A percentile compares a stretch with the other conserved stretches of the same genome.
Conservation (phyloP, 148 eudicot species). For the Polygonum maritimum region DNA sequence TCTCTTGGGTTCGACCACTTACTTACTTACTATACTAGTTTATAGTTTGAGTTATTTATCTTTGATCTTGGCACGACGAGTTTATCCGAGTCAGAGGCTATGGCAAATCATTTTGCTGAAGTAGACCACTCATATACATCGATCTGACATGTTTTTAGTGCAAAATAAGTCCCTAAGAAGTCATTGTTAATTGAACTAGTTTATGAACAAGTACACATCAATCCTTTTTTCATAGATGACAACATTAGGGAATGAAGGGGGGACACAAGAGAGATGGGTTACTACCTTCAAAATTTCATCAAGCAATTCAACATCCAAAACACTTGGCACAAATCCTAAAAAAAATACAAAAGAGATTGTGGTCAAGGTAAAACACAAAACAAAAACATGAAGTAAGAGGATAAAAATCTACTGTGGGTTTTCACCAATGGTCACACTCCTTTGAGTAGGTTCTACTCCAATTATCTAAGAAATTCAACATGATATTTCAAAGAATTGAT, state of each 20-base stretch:
- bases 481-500: background rate
- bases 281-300: slow-evolving; percentile 60
- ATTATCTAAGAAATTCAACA: slow-evolving; percentile 31
- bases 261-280: background rate
- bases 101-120: too few species aligned
- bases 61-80: too few species aligned
- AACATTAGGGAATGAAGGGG: background rate
- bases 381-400: background rate
- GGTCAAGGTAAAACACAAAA: slow-evolving; percentile 1
- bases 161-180: too few species aligned
- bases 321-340: slow-evolving; percentile 57
- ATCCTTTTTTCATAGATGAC: too few species aligned
- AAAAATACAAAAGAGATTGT: slow-evolving; percentile 4
- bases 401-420: slow-evolving; percentile 31
- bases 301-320: slow-evolving; percentile 49
- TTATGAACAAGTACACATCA: too few species aligned
- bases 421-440: slow-evolving; percentile 53
- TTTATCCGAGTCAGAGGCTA: too few species aligned
- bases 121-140: too few species aligned
- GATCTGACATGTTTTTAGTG: too few species aligned
- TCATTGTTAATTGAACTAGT: too few species aligned
- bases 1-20: too few species aligned
- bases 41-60: too few species aligned
- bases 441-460: slow-evolving; percentile 70
- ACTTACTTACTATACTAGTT: too few species aligned